Evolutionary conservation across 441 rosid genomes (phyloP).

Genomic region (Croton setiger): DNA sequence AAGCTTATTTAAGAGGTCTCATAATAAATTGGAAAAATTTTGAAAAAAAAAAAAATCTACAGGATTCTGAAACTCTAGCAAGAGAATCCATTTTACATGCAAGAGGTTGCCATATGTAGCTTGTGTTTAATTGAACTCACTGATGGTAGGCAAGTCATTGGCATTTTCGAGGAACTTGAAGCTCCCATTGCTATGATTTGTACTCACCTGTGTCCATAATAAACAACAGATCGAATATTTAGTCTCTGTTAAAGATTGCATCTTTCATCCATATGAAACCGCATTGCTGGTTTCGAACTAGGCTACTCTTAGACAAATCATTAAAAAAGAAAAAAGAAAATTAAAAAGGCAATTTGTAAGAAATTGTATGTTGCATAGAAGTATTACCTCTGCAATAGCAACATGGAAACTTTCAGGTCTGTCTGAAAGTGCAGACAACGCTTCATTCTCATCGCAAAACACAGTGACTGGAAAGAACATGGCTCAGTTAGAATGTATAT

Average conservation of each 20-base stretch:
- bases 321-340: neutral
- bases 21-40: neutral
- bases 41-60: neutral
- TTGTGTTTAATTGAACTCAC: conserved; percentile 40
- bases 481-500: conserved; percentile 8
- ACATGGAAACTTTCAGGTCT: conserved; percentile 72
- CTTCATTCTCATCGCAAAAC: conserved; percentile 73
- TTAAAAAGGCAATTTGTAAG: neutral
- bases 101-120: too few species aligned
- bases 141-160: conserved; percentile 79
- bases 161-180: conserved; percentile 81
- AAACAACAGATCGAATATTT: conserved; percentile 10
- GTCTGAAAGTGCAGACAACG: conserved; percentile 55
- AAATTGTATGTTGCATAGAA: neutral
- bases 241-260: neutral
- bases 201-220: conserved; percentile 43
- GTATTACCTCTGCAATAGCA: conserved; percentile 78
- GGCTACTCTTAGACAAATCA: neutral
- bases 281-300: neutral
- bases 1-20: neutral
- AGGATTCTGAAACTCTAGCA: neutral
- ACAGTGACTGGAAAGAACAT: conserved; percentile 54
- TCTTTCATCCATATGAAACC: neutral
- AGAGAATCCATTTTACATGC: neutral
- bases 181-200: conserved; percentile 40